Conservation (phyloP, 192 early-diverging fungal genomes). For the Diversispora epigaea region DNA sequence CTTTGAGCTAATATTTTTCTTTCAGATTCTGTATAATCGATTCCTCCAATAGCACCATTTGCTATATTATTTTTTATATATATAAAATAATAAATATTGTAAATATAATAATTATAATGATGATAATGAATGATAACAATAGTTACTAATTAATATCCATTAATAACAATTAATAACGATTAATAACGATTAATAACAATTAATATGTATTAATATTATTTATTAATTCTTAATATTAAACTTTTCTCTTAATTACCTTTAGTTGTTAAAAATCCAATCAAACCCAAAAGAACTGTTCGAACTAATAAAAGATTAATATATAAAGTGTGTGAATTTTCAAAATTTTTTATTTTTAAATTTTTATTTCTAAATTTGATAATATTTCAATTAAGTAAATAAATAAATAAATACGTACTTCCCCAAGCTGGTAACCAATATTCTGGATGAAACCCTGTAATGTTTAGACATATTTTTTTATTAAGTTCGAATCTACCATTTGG, state of each 20-base stretch:
- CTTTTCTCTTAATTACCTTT: constrained; percentile 35
- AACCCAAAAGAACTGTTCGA: constrained; percentile 81
- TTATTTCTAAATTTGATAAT: too few relatives aligned
- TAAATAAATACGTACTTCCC: constrained; percentile 63
- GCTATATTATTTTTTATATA: neutral
- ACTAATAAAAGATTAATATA: too few relatives aligned
- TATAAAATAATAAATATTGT: neutral
- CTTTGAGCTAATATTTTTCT: constrained; percentile 23
- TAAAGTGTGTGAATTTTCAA: too few relatives aligned
- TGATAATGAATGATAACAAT: too few relatives aligned
- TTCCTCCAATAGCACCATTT: constrained; percentile 31
- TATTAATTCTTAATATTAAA: too few relatives aligned
- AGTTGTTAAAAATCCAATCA: constrained; percentile 90
- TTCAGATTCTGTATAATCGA: constrained; percentile 27
- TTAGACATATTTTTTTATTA: constrained; percentile 92
- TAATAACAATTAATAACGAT: constrained; percentile 45
- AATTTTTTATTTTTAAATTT: too few relatives aligned
- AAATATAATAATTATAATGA: too few relatives aligned
- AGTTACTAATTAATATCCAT: too few relatives aligned
- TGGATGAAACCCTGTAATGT: constrained; percentile 91
- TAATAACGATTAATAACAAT: too few relatives aligned
- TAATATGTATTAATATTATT: too few relatives aligned
- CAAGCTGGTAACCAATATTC: constrained; percentile 97
- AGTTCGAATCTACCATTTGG: constrained; percentile 88
- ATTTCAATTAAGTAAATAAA: neutral